These are phyloP conservation scores for Prunus armeniaca DNA, from an alignment of 306 rosid species.

Conservation along the genomic window DNA sequence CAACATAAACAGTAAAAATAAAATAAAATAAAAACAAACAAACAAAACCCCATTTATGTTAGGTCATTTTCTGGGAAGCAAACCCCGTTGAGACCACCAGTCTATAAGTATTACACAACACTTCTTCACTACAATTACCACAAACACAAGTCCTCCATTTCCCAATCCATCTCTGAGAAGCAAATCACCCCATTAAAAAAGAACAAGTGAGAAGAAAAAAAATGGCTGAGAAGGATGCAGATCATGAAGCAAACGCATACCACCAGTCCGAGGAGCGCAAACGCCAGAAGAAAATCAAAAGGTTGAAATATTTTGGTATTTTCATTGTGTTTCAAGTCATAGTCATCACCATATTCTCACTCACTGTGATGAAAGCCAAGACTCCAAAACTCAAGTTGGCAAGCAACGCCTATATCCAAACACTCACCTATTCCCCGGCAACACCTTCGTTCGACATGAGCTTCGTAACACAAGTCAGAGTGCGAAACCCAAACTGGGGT, in stretches of 20 bases:
- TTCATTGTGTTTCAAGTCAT: slow-evolving; percentile 4
- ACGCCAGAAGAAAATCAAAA: slow-evolving; percentile 14
- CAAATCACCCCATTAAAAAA: not conserved
- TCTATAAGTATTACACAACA: not conserved
- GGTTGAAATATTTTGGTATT: slow-evolving; percentile 4
- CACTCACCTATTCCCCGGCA: not conserved
- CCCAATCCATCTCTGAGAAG: not conserved
- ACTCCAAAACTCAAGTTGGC: slow-evolving; percentile 8
- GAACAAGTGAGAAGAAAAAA: not conserved
- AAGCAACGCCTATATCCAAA: not conserved
- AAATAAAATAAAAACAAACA: no score
- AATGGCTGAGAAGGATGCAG: slow-evolving; percentile 2
- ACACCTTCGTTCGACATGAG: slow-evolving; percentile 21
- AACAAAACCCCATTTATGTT: not conserved
- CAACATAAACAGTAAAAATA: not conserved
- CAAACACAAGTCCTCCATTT: not conserved
- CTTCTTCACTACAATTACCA: not conserved
- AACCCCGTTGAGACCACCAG: not conserved
- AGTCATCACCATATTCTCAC: not conserved
- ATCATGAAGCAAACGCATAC: not conserved
- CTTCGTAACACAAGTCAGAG: slow-evolving; percentile 25
- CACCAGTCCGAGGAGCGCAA: not conserved
- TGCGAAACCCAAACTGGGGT: slow-evolving; percentile 31
- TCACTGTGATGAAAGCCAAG: slow-evolving; percentile 10
- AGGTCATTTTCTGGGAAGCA: not conserved